Base-by-base conservation (phyloP, 768 basidiomycete species). In the Boletales sp. region DNA sequence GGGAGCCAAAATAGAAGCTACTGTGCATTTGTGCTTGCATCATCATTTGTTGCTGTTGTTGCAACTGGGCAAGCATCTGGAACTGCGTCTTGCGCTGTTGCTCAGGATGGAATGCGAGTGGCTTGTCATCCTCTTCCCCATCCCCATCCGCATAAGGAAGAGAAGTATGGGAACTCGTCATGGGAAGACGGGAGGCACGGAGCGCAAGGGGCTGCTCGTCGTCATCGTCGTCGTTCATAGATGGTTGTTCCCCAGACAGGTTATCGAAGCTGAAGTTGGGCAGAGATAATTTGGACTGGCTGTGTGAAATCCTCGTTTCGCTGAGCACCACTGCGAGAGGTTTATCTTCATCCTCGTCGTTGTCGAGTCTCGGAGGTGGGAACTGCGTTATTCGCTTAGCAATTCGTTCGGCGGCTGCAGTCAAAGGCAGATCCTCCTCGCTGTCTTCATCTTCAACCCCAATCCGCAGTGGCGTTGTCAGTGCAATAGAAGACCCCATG, bases 401-500 rank as follows among this genome's bases (percentile, higher is more conserved):
- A n/a, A 75, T 81, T 32, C 79, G 78, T 47, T 74, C 71, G n/a
- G 82, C 70, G 8, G 85, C 80, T 3, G 79, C 80, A 21, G 82
- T 80, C 9, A 93, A 73, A 3, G 91, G 91, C 38, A 90, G 56
- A 68, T 93, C 90, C 55, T 92, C 90, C 46, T 90, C 90, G 53
- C 86, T 87, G 53, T 83, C 81, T 17, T 77, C 76, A 43, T 74
- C 77, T 15, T 58, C 60, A 18, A 9, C 40, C 19, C 19, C 24
- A 17, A 42, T 14, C 10, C 24, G 29, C 8, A 39, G 32, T 19
- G 41, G 21, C 6, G 43, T 43, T 31, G 40, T 47, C 24, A 52
- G 21, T 32, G 37, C 35, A 40, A 46, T 43, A 7, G 52, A 43
- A 29, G 64, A 48, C 39, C 47, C 43, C 12, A 46, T 18, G 56